Evolutionary conservation across 257 asterid species (phyloP).

Genomic region (Solanum arcanum): DNA sequence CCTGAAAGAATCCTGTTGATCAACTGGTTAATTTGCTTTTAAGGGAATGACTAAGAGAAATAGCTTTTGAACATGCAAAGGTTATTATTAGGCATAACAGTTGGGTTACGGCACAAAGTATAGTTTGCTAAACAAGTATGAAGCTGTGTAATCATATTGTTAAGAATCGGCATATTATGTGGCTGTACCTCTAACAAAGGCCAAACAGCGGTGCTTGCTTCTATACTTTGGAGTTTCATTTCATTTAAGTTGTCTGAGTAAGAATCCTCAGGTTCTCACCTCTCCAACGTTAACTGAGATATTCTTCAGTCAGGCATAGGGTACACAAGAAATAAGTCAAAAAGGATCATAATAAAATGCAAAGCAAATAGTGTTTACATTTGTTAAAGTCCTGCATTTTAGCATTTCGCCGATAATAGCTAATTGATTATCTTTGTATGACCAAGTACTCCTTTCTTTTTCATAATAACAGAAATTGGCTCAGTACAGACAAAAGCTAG

Average conservation of each 20-base stretch:
- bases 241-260: not conserved
- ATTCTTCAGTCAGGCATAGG: not conserved
- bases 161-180: not conserved
- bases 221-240: not conserved
- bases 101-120: not conserved
- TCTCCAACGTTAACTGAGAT: not conserved
- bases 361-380: not conserved
- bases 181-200: not conserved
- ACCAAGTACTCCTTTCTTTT: not conserved
- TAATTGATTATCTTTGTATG: not conserved
- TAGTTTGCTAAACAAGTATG: not conserved
- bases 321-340: not conserved
- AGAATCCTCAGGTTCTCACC: not conserved
- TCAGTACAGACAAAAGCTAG: slow-evolving; percentile 77
- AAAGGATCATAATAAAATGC: not conserved
- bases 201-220: not conserved
- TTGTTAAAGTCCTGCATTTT: not conserved
- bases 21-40: not conserved
- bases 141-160: not conserved
- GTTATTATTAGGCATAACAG: not conserved
- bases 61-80: not conserved
- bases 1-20: not conserved
- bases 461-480: slow-evolving; percentile 64
- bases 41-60: not conserved
- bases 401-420: not conserved